Conservation (phyloP, 2,329 filamentous ascomycete genomes). For the Ascochyta koolunga region DNA sequence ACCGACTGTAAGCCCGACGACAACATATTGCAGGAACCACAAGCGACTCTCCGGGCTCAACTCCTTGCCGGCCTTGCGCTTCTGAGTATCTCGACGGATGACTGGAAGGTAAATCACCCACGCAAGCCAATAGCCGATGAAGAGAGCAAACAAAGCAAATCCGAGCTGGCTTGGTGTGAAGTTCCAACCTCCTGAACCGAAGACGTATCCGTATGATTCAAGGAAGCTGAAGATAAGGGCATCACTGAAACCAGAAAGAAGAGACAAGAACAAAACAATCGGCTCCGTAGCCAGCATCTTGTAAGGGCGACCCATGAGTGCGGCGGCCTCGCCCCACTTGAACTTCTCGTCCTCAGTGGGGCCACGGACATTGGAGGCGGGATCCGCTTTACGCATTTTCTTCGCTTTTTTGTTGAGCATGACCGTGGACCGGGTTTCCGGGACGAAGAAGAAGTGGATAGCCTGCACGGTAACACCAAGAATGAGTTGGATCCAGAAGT, state of each 20-base stretch:
- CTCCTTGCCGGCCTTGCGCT: conserved; percentile 51
- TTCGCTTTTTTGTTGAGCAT: conserved; percentile 80
- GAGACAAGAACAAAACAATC: conserved; percentile 72
- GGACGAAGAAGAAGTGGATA: conserved; percentile 71
- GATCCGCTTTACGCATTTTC: conserved; percentile 67
- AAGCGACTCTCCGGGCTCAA: conserved; percentile 69
- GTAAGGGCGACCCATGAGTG: conserved; percentile 69
- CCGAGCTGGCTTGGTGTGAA: conserved; percentile 65
- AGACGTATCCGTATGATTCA: conserved; percentile 71
- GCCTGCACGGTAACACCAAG: conserved; percentile 73
- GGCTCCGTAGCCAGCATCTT: conserved; percentile 76
- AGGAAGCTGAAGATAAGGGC: conserved; percentile 80
- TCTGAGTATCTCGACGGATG: conserved; percentile 55
- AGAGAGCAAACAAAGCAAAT: conserved; percentile 63
- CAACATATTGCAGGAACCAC: conserved; percentile 67
- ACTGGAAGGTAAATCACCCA: conserved; percentile 64
- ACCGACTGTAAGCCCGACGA: conserved; percentile 66
- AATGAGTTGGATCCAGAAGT: conserved; percentile 84
- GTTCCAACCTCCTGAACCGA: conserved; percentile 63
- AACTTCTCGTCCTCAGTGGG: conserved; percentile 64
- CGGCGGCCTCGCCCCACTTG: conserved; percentile 49
- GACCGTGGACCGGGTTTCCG: conserved; percentile 76
- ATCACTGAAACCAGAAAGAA: conserved; percentile 75
- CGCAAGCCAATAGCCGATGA: conserved; percentile 68
- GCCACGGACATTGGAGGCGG: conserved; percentile 62